Conservation (phyloP, 441 rosid genomes). For the Geranium incanum region DNA sequence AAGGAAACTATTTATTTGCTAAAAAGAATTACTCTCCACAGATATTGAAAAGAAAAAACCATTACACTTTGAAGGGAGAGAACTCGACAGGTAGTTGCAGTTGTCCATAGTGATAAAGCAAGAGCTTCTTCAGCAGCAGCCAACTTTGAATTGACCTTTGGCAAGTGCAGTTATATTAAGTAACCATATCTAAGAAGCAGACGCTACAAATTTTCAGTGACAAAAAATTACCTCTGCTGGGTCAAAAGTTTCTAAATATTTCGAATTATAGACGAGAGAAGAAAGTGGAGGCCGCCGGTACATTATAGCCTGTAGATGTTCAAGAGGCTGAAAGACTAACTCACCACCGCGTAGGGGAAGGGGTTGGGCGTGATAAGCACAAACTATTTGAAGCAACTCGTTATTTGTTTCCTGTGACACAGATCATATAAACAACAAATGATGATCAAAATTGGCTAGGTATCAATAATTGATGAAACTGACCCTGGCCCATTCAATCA, state of each 20-base stretch:
- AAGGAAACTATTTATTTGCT: background rate
- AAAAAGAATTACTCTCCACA: background rate
- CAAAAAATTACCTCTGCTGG: slow-evolving; percentile 52
- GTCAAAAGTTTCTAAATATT: slow-evolving; percentile 36
- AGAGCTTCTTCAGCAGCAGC: slow-evolving; percentile 88
- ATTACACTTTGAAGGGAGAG: slow-evolving; percentile 88
- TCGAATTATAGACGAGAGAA: slow-evolving; percentile 48
- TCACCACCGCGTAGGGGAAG: slow-evolving; percentile 66
- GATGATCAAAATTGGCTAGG: slow-evolving; percentile 13
- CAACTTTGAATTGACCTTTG: slow-evolving; percentile 59
- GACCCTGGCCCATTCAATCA: slow-evolving; percentile 95
- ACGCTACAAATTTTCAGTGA: slow-evolving; percentile 14
- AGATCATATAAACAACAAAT: slow-evolving; percentile 20
- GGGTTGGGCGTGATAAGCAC: slow-evolving; percentile 67
- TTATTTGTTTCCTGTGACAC: slow-evolving; percentile 68
- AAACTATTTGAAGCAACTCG: slow-evolving; percentile 68
- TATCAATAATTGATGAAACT: slow-evolving; percentile 26
- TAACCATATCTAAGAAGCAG: slow-evolving; percentile 15
- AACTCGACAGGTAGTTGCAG: slow-evolving; percentile 86
- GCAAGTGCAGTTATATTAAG: slow-evolving; percentile 26
- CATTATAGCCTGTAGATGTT: slow-evolving; percentile 76
- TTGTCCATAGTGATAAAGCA: slow-evolving; percentile 86
- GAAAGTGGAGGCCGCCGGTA: slow-evolving; percentile 61
- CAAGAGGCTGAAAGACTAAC: slow-evolving; percentile 74
- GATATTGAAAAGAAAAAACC: background rate